phyloP scores from a whole-genome alignment of 305 asterid species.

The Fraxinus xanthoxyloides region DNA sequence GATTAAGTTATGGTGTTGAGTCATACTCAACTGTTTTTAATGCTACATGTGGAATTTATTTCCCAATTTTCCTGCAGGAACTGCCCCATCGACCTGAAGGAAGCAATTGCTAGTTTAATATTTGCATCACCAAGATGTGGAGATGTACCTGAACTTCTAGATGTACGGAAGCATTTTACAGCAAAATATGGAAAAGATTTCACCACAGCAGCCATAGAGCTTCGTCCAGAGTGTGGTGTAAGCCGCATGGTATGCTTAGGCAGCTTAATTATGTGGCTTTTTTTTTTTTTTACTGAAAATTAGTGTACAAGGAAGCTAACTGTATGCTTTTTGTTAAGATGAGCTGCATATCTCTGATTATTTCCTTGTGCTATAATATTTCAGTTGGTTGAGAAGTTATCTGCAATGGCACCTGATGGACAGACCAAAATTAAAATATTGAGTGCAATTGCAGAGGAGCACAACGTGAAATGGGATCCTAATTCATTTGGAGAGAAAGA shows the following conservation, averaged over 20 bases:
- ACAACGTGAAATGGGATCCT: conserved; percentile 73
- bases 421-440: conserved; percentile 58
- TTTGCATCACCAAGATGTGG: conserved; percentile 89
- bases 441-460: conserved; percentile 73
- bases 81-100: conserved; percentile 92
- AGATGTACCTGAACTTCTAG: conserved; percentile 80
- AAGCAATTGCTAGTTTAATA: conserved; percentile 72
- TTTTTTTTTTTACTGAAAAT: conserved; percentile 16
- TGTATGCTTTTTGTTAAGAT: conserved; percentile 2
- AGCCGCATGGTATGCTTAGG: conserved; percentile 73
- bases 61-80: conserved; percentile 39
- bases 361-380: conserved; percentile 20
- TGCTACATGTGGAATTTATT: conserved; percentile 11
- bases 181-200: conserved; percentile 91
- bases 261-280: conserved; percentile 12
- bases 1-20: not conserved
- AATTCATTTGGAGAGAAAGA: conserved; percentile 46
- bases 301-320: not conserved
- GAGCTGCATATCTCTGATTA: conserved; percentile 9
- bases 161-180: conserved; percentile 64
- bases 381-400: conserved; percentile 84
- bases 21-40: conserved; percentile 17
- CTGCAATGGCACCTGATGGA: conserved; percentile 74
- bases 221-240: conserved; percentile 91
- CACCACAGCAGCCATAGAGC: conserved; percentile 62